phyloP scores from a whole-genome alignment of 1,284 basidiomycete species.

The Heliocybe sulcata region DNA sequence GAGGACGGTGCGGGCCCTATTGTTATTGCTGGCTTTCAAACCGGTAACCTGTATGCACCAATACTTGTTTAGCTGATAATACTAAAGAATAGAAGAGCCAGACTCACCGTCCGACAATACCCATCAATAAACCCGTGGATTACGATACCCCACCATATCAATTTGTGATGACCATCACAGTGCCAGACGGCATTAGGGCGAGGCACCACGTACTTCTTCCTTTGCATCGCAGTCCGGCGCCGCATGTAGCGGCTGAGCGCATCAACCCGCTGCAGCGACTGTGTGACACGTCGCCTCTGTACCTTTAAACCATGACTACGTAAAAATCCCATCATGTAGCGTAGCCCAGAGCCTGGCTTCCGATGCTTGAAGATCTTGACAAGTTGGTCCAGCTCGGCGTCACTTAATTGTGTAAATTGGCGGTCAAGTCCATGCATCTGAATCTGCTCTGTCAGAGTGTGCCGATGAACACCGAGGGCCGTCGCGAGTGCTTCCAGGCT shows the following conservation, averaged over 20 bases:
- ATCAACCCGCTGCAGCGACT: constrained; percentile 13
- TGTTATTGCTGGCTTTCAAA: constrained; percentile 28
- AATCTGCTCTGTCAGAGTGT: constrained; percentile 3
- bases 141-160: constrained; percentile 41
- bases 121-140: constrained; percentile 43
- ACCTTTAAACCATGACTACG: constrained; percentile 4
- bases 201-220: constrained; percentile 22
- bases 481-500: constrained; percentile 1
- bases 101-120: constrained; percentile 26
- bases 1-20: constrained; percentile 29
- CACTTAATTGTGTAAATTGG: not conserved
- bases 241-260: constrained; percentile 10
- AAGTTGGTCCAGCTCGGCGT: constrained; percentile 5
- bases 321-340: constrained; percentile 8
- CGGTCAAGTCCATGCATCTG: not conserved
- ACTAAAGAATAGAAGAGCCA: no score
- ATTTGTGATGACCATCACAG: constrained; percentile 40
- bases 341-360: constrained; percentile 7
- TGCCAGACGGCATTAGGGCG: constrained; percentile 39
- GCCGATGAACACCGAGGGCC: constrained; percentile 2
- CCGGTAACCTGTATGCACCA: constrained; percentile 19
- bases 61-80: constrained; percentile 4
- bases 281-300: not conserved
- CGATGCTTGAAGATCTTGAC: not conserved
- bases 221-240: constrained; percentile 11